Percentiles rank a stretch among this genome's conserved stretches.
Conservation (phyloP, 768 basidiomycete genomes). For the Hygrocybe coccinea region DNA sequence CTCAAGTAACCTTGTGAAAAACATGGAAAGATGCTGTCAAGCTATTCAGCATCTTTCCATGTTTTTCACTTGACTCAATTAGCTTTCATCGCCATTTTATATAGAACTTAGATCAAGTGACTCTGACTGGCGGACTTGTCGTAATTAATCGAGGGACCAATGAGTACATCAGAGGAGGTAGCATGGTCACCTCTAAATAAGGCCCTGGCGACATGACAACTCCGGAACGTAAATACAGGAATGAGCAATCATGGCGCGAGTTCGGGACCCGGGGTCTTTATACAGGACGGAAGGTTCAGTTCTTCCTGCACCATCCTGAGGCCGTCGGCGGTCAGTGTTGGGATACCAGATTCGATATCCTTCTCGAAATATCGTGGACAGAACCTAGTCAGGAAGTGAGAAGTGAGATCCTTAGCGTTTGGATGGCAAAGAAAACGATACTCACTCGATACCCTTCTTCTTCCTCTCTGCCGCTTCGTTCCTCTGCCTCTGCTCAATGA, state of each 20-base stretch:
- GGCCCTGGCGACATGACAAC: too few species aligned
- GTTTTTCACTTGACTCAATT: too few species aligned
- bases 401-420: neutral
- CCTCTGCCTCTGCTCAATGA: slow-evolving; percentile 90
- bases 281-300: slow-evolving; percentile 25
- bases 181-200: too few species aligned
- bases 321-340: slow-evolving; percentile 66
- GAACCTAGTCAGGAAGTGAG: slow-evolving; percentile 43
- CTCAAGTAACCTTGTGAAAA: too few species aligned
- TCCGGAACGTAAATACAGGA: neutral
- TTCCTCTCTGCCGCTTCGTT: slow-evolving; percentile 86
- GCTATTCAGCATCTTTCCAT: too few species aligned
- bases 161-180: too few species aligned
- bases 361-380: slow-evolving; percentile 71
- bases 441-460: slow-evolving; percentile 71
- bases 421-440: slow-evolving; percentile 23
- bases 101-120: too few species aligned
- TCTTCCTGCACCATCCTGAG: slow-evolving; percentile 71
- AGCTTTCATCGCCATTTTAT: too few species aligned
- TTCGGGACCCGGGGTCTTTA: neutral
- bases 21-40: too few species aligned
- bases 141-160: too few species aligned
- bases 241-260: too few species aligned
- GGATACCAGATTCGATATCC: slow-evolving; percentile 60
- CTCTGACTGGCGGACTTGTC: too few species aligned